These are phyloP conservation scores for Mrakia frigida DNA, from an alignment of 768 basidiomycete genomes.

Conservation along the genomic window DNA sequence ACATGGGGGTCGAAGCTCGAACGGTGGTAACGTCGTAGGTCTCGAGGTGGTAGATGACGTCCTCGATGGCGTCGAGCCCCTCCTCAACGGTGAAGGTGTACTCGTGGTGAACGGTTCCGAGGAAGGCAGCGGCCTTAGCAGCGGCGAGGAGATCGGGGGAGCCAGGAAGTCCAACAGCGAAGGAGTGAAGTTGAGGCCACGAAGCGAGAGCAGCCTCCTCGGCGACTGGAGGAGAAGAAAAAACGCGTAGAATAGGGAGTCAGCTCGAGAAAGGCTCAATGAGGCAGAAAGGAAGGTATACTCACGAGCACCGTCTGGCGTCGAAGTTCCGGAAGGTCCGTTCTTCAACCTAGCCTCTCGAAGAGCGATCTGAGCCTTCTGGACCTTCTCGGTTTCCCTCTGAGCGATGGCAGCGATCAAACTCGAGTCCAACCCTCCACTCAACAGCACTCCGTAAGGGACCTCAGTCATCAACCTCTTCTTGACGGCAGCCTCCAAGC, in stretches of 20 bases:
- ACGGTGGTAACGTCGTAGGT: conserved; percentile 99
- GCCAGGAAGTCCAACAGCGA: conserved; percentile 89
- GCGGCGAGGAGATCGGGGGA: conserved; percentile 94
- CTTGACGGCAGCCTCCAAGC: conserved; percentile 82
- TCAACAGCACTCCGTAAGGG: conserved; percentile 92
- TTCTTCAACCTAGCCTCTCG: conserved; percentile 49
- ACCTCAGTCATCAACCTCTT: conserved; percentile 98
- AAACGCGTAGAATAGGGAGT: background rate
- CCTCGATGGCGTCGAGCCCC: conserved; percentile 91
- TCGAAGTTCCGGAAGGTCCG: conserved; percentile 33
- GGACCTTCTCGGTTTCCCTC: conserved; percentile 87
- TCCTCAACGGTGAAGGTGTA: conserved; percentile 98
- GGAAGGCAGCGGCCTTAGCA: conserved; percentile 81
- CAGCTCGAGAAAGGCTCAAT: background rate
- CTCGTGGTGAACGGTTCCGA: conserved; percentile 95
- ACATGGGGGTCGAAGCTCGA: conserved; percentile 97
- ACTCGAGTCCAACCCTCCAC: conserved; percentile 91
- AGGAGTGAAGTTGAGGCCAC: conserved; percentile 97
- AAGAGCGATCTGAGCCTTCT: conserved; percentile 68
- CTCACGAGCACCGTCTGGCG: conserved; percentile 49
- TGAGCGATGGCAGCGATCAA: conserved; percentile 93
- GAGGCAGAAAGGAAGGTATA: background rate
- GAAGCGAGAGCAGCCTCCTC: conserved; percentile 58
- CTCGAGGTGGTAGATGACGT: conserved; percentile 96
- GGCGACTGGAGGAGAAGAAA: conserved; percentile 46